Conservation (phyloP, 768 basidiomycete genomes). For the Trichaptum fuscoviolaceum region DNA sequence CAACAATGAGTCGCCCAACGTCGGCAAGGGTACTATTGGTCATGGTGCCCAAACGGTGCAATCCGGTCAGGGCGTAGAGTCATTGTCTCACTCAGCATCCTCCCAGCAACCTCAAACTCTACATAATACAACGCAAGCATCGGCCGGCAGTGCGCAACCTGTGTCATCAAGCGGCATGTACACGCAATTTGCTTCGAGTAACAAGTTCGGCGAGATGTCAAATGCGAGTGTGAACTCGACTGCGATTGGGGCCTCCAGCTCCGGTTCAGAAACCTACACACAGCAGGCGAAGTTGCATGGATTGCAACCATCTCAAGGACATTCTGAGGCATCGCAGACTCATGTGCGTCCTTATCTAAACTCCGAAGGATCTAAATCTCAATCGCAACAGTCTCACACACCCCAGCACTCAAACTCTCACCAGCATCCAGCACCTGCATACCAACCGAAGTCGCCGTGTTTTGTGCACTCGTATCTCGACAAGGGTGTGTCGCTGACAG, state of each 20-base stretch:
- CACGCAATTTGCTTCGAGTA: neutral
- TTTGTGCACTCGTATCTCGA: constrained; percentile 93
- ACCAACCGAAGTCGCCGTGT: constrained; percentile 63
- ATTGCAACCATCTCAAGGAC: constrained; percentile 3
- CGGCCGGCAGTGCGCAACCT: neutral
- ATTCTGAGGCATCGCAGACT: constrained; percentile 2
- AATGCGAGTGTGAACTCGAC: neutral
- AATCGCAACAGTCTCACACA: neutral
- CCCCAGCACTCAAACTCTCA: constrained; percentile 11
- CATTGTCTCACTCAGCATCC: constrained; percentile 1
- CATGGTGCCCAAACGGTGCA: constrained; percentile 9
- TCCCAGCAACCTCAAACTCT: constrained; percentile 17
- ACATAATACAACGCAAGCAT: constrained; percentile 4
- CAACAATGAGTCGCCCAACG: constrained; percentile 9
- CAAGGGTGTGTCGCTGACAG: constrained; percentile 69
- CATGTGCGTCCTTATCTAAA: constrained; percentile 11
- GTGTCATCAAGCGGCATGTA: constrained; percentile 1
- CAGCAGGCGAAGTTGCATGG: constrained; percentile 12
- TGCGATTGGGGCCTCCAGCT: neutral
- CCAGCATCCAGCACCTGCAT: constrained; percentile 19
- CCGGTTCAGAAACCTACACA: constrained; percentile 6
- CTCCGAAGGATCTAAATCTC: constrained; percentile 4
- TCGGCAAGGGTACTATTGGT: constrained; percentile 18
- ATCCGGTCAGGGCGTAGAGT: constrained; percentile 4
- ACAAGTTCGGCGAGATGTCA: neutral